Conservation (phyloP, 202 grass and related monocot genomes). For the Elaeis oleifera region DNA sequence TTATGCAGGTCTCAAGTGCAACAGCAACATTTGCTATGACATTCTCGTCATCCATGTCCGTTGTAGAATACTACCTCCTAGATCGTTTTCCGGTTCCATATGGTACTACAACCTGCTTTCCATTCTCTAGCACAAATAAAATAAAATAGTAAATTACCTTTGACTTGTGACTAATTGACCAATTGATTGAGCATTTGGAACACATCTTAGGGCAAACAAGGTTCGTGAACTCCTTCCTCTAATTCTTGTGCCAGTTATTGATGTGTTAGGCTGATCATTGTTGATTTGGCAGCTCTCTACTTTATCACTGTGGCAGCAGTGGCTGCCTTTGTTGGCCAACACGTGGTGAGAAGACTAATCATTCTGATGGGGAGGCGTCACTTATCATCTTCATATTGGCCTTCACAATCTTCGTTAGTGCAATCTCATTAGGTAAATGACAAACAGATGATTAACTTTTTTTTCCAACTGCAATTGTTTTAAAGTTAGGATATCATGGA, state of each 20-base stretch:
- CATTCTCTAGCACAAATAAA: neutral
- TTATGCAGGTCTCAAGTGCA: constrained; percentile 80
- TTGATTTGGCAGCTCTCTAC: constrained; percentile 44
- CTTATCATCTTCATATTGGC: constrained; percentile 93
- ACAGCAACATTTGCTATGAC: constrained; percentile 83
- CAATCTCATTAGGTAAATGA: constrained; percentile 57
- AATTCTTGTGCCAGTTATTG: neutral
- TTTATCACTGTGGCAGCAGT: constrained; percentile 46
- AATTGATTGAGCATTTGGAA: too few species aligned
- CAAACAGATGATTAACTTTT: neutral
- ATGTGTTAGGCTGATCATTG: neutral
- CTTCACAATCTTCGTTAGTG: constrained; percentile 80
- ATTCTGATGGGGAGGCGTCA: constrained; percentile 75
- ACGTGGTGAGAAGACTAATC: constrained; percentile 66
- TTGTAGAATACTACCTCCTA: constrained; percentile 75
- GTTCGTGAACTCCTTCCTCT: neutral
- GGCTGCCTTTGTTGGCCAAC: constrained; percentile 70
- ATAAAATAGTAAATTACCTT: too few species aligned
- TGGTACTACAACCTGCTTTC: constrained; percentile 29
- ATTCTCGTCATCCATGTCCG: constrained; percentile 87
- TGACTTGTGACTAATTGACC: too few species aligned
- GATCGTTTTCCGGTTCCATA: constrained; percentile 75
- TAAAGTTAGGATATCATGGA: too few species aligned
- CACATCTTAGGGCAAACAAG: too few species aligned
- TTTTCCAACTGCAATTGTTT: too few species aligned